These are phyloP conservation scores for Macrocybe gigantea DNA, from an alignment of 768 basidiomycete species.

Conservation along the genomic window DNA sequence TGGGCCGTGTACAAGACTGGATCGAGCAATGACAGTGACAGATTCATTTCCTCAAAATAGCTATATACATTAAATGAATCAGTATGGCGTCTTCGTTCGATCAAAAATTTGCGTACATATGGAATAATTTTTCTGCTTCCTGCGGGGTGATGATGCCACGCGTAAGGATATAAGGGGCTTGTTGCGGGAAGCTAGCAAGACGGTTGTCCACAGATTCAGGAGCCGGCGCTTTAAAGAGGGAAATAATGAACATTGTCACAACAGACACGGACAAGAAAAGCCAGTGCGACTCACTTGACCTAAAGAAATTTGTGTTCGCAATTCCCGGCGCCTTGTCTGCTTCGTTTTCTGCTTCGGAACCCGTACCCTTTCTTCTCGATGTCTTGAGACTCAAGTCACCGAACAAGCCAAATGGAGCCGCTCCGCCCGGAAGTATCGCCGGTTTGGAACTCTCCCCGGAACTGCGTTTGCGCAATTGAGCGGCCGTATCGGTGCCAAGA, in stretches of 20 bases:
- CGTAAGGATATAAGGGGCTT: constrained; percentile 58
- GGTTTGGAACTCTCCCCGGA: constrained; percentile 36
- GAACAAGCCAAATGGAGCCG: constrained; percentile 71
- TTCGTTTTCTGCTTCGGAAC: constrained; percentile 36
- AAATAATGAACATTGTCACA: background rate
- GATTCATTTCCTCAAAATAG: constrained; percentile 75
- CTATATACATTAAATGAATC: constrained; percentile 27
- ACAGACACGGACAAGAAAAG: constrained; percentile 2
- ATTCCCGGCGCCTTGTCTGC: constrained; percentile 55
- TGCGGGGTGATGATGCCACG: constrained; percentile 54
- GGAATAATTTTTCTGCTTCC: constrained; percentile 70
- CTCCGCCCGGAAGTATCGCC: constrained; percentile 53
- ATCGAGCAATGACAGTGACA: constrained; percentile 74
- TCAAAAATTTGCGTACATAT: constrained; percentile 41
- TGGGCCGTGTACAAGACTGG: constrained; percentile 81
- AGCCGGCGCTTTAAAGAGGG: constrained; percentile 27
- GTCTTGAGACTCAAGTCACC: constrained; percentile 54
- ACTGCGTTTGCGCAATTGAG: constrained; percentile 31
- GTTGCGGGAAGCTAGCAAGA: constrained; percentile 36
- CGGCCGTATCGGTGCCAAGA: constrained; percentile 25
- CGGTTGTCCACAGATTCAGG: constrained; percentile 33
- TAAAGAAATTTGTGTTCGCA: constrained; percentile 65
- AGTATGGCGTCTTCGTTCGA: background rate
- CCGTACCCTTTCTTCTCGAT: constrained; percentile 25
- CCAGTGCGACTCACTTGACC: constrained; percentile 37